These are phyloP conservation scores for Cladosporium oxysporum DNA, from an alignment of 2,329 filamentous ascomycete species.

Conservation along the genomic window DNA sequence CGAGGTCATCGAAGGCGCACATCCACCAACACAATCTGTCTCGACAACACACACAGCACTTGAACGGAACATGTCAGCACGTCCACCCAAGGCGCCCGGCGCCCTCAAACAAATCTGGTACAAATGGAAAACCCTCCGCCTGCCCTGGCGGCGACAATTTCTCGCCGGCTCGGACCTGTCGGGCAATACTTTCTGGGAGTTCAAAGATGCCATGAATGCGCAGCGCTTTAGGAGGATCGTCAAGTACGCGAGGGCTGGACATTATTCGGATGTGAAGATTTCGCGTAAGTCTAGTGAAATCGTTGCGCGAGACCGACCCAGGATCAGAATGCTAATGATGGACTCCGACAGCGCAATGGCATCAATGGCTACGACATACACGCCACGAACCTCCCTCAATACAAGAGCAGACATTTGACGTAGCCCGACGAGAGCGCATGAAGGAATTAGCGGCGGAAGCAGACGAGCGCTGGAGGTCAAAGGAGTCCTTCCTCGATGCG, in stretches of 20 bases:
- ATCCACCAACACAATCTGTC: not conserved
- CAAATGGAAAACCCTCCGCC: constrained; percentile 62
- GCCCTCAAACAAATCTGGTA: constrained; percentile 54
- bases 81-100: constrained; percentile 35
- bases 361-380: constrained; percentile 67
- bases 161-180: constrained; percentile 62
- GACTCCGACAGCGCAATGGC: constrained; percentile 59
- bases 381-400: constrained; percentile 58
- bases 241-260: constrained; percentile 52
- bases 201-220: constrained; percentile 59
- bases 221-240: constrained; percentile 60
- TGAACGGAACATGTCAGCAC: constrained; percentile 13
- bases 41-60: not conserved
- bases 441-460: constrained; percentile 61
- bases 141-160: constrained; percentile 64
- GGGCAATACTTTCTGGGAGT: constrained; percentile 69
- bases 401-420: constrained; percentile 60
- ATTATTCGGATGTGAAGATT: constrained; percentile 62
- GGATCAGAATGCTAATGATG: not conserved
- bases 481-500: constrained; percentile 60
- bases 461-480: constrained; percentile 62
- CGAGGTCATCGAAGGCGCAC: constrained; percentile 1
- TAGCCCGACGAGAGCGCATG: constrained; percentile 58
- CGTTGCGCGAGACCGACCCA: not conserved
- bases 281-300: constrained; percentile 47